A percentile compares a stretch with the other conserved stretches of the same genome.
phyloP scores from a whole-genome alignment of 164 flowering plant species.

The Berberis thunbergii region DNA sequence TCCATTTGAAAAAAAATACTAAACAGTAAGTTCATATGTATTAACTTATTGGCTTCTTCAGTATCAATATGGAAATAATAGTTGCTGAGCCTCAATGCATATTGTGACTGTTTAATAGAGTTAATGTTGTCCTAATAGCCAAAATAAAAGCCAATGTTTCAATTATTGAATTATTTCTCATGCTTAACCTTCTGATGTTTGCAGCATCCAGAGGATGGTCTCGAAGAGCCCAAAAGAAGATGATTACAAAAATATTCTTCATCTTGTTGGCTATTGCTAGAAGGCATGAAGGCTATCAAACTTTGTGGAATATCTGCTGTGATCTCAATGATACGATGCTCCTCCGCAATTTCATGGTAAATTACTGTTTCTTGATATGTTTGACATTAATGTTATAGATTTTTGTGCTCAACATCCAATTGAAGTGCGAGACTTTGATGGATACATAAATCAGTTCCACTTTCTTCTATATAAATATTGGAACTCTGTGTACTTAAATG shows the following conservation, averaged over 20 bases:
- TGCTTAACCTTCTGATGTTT: constrained; percentile 8
- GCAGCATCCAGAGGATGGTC: constrained; percentile 44
- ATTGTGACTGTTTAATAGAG: too few species aligned
- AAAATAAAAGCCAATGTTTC: too few species aligned
- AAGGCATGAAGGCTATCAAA: constrained; percentile 72
- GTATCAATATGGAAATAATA: too few species aligned
- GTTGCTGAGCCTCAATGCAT: too few species aligned
- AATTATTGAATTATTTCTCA: background rate
- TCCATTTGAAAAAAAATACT: too few species aligned
- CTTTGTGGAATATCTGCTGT: constrained; percentile 75
- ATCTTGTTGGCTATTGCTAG: constrained; percentile 63
- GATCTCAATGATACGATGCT: constrained; percentile 73
- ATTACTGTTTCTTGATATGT: background rate
- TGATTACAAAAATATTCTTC: constrained; percentile 38
- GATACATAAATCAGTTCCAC: too few species aligned
- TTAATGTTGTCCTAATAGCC: too few species aligned
- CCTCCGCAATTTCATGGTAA: constrained; percentile 77
- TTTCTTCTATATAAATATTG: too few species aligned
- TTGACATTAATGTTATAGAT: background rate
- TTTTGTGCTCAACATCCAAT: background rate
- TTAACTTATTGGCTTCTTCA: too few species aligned
- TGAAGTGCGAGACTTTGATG: too few species aligned
- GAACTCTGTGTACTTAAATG: too few species aligned
- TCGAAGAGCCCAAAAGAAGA: constrained; percentile 36
- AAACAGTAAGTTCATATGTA: too few species aligned